Percentiles rank a stretch among this genome's conserved stretches.
Evolutionary conservation across 805 yeast genomes (phyloP).

Genomic region (Kodamaea jinghongensis): DNA sequence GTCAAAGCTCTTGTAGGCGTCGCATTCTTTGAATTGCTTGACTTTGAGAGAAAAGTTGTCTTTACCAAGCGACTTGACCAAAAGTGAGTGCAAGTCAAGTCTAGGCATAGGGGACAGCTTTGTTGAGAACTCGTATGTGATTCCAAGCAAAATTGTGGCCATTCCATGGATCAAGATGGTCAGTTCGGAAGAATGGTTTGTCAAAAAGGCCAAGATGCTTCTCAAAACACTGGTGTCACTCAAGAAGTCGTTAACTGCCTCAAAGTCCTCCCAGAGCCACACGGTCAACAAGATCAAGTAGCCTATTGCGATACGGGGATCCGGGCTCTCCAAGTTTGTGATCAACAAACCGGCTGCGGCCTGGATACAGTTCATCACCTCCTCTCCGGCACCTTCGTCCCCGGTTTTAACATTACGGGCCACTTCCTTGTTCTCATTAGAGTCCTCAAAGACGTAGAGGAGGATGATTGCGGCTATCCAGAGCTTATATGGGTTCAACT

Average conservation of each 20-base stretch:
- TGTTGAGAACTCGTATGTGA: constrained; percentile 73
- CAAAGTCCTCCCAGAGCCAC: constrained; percentile 77
- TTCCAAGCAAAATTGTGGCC: constrained; percentile 68
- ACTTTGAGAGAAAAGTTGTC: constrained; percentile 76
- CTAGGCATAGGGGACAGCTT: constrained; percentile 62
- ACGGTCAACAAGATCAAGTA: constrained; percentile 69
- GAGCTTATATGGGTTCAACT: constrained; percentile 78
- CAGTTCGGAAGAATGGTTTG: constrained; percentile 45
- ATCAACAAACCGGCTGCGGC: constrained; percentile 74
- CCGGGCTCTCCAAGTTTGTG: constrained; percentile 56
- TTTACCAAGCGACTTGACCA: constrained; percentile 72
- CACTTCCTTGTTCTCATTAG: constrained; percentile 45
- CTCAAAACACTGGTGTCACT: constrained; percentile 64
- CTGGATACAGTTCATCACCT: constrained; percentile 65
- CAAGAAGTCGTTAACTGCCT: constrained; percentile 73
- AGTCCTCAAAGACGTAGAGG: constrained; percentile 58
- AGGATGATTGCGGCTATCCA: constrained; percentile 81
- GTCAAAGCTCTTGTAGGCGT: constrained; percentile 55
- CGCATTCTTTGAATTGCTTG: constrained; percentile 64
- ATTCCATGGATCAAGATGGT: constrained; percentile 66
- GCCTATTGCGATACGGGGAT: constrained; percentile 75
- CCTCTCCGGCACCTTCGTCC: constrained; percentile 60
- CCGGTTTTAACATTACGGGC: constrained; percentile 57
- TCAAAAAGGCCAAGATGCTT: constrained; percentile 63
- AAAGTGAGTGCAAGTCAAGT: constrained; percentile 53